Base-by-base conservation (phyloP, 2,329 filamentous ascomycete species). In the Colletotrichum cereale region DNA sequence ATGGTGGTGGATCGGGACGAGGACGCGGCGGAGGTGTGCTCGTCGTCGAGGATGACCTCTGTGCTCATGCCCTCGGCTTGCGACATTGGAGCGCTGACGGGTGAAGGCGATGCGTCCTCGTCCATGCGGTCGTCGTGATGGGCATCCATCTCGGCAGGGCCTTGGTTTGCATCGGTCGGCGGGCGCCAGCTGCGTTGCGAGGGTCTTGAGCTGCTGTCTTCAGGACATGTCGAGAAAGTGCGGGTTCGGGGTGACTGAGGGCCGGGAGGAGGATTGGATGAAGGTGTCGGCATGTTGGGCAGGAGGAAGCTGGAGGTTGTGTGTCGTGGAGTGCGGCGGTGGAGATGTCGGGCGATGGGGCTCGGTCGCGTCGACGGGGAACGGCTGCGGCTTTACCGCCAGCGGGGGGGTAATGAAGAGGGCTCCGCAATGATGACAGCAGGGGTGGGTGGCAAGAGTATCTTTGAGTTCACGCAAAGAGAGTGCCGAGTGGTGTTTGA, bases 241-340 rank as follows among this genome's bases (percentile, higher is more conserved):
- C 81, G 79, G 5, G 80, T 79, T 67, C 78, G 79, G 55, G 82
- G 80, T 56, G 82, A 81, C 48, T 79, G 76, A 40, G 79, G 79
- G 73, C 81, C 79, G 55, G 82, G 78, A 57, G 81, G 80, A 71
- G 79, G 80, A 75, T 83, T 82, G 64, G 82, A 81, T 21, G 84
- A 85, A 68, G 84, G 84, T 31, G 84, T 86, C 73, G 84, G 84
- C 84, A 86, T 86, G 74, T 67, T 82, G 68, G 62, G 21, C 58
- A 55, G 6, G 44, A 18, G 66, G 63, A 63, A 24, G 31, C 24
- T 64, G 62, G 69, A 40, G 58, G 53, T 64, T 42, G 64, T 26
- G 52, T 62, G 73, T 63, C 63, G 62, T 44, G 60, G 60, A 58
- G 53, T 47, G 52, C 52, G 36, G 58, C 68, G 53, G 61, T 72